phyloP scores from a whole-genome alignment of 495 filamentous ascomycete genomes.

The Hypoxylon trugodes region DNA sequence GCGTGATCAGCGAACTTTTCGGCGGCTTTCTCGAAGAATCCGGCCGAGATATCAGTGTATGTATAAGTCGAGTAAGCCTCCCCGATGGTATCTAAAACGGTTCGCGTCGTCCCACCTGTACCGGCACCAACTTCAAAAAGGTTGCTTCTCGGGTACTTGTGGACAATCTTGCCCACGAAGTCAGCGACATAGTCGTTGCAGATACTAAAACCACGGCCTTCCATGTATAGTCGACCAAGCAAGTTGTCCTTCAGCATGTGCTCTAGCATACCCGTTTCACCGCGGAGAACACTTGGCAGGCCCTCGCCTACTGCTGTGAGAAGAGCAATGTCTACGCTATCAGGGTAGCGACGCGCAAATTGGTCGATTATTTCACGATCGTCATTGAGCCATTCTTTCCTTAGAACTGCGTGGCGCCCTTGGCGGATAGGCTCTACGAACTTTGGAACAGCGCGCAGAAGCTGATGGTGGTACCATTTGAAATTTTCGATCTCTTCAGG shows the following conservation, averaged over 20 bases:
- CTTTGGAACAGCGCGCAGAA: slow-evolving; percentile 14
- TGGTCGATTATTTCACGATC: no score
- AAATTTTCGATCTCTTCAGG: slow-evolving; percentile 21
- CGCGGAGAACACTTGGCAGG: slow-evolving; percentile 45
- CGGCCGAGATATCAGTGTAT: slow-evolving; percentile 58
- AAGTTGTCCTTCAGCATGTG: slow-evolving; percentile 46
- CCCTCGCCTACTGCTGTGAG: slow-evolving; percentile 53
- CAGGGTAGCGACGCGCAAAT: no score
- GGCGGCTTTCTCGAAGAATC: slow-evolving; percentile 50
- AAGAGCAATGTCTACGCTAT: no score
- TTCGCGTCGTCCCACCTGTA: slow-evolving; percentile 52
- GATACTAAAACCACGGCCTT: slow-evolving; percentile 34
- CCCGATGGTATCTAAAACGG: slow-evolving; percentile 32
- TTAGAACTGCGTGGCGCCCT: slow-evolving; percentile 36
- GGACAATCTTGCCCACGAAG: slow-evolving; percentile 43
- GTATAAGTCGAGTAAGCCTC: slow-evolving; percentile 54
- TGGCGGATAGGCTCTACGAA: not conserved
- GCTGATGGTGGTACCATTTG: slow-evolving; percentile 23
- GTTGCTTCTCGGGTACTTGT: slow-evolving; percentile 52
- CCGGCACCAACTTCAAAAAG: slow-evolving; percentile 61
- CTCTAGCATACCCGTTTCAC: slow-evolving; percentile 53
- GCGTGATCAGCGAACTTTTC: slow-evolving; percentile 28
- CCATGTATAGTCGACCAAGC: slow-evolving; percentile 42
- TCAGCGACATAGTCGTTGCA: slow-evolving; percentile 37
- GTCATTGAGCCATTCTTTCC: slow-evolving; percentile 48